Base-by-base conservation (phyloP, 116 monocot species). In the Thalassia testudinum region DNA sequence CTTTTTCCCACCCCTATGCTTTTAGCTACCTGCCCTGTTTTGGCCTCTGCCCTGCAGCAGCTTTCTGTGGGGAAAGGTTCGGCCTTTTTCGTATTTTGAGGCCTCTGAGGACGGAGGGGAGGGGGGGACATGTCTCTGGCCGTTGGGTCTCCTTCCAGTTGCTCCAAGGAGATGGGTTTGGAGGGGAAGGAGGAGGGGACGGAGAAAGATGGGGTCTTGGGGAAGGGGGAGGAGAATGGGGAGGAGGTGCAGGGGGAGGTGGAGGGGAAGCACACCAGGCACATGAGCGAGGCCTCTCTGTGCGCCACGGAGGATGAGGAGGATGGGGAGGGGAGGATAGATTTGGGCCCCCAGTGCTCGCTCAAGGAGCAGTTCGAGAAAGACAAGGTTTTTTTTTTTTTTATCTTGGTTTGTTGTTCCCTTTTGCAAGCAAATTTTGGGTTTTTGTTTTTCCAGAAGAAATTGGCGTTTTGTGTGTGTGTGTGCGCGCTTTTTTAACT, bases 301-400 rank as follows among this genome's bases (percentile, higher is more conserved):
- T 72, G 43, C 51, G 73, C 51, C 11, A 14, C 40, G 7, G 72
- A 79, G 16, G 87, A 83, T 2, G 79, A 70, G 45, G 45, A 20
- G 45, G 75, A 82, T 2, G 74, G 63, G 3, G 82, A 62, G 24
- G 67, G 75, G 50, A 52, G 37, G 2, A 64, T 89, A 47, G 77
- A 87, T 56, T 42, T 92, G 43, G 87, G 86, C 12, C 92, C 92
- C 20, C 70, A 76, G 47, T 68, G 82, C 63, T 80, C 79, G 52
- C 69, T 93, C 54, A 93, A 75, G 56, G 72, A 80, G 7, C 87
- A 93, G 61, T 43, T 87, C 1, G 93, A 87, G 64, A 80, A 74
- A 49, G 87, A 93, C 40, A 93, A 87, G 87, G 93, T 82, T 27
- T 51, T 26, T 29, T 12, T 21, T 24, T 25, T 23, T 10, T 34